Evolutionary conservation across 148 eudicot genomes (phyloP).

Genomic region (Pouteria glomerata): DNA sequence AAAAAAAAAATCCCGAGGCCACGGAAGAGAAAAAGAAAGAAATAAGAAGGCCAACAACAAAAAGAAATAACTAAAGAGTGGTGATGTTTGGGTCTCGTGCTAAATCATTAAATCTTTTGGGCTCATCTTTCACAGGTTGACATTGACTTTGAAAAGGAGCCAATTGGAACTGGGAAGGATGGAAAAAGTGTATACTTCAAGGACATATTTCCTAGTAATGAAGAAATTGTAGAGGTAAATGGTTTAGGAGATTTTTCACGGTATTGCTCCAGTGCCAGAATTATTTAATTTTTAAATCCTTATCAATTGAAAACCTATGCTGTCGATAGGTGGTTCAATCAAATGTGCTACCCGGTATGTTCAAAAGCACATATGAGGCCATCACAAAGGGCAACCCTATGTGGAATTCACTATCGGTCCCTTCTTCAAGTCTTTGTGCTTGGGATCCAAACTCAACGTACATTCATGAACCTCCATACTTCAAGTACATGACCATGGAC

Average conservation of each 20-base stretch:
- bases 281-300: neutral
- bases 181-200: slow-evolving; percentile 73
- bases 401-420: slow-evolving; percentile 87
- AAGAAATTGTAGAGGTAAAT: slow-evolving; percentile 80
- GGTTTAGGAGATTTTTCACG: neutral
- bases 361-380: no score
- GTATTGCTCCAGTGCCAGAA: neutral
- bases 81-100: neutral
- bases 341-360: slow-evolving; percentile 91
- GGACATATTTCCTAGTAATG: slow-evolving; percentile 89
- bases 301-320: neutral
- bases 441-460: slow-evolving; percentile 89
- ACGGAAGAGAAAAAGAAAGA: neutral
- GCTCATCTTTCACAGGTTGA: slow-evolving; percentile 52
- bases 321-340: slow-evolving; percentile 72
- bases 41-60: neutral
- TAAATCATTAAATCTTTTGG: neutral
- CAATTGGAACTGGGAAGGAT: slow-evolving; percentile 85
- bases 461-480: slow-evolving; percentile 91
- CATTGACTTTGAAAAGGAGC: slow-evolving; percentile 92
- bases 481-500: slow-evolving; percentile 80
- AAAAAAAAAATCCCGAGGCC: no score
- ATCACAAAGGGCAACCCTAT: slow-evolving; percentile 85
- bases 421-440: slow-evolving; percentile 63
- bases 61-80: neutral